Evolutionary conservation across 1,139 yeast species (phyloP), one percentile per base, ranked within the genome.

Genomic region (Kodamaea fungicola): DNA sequence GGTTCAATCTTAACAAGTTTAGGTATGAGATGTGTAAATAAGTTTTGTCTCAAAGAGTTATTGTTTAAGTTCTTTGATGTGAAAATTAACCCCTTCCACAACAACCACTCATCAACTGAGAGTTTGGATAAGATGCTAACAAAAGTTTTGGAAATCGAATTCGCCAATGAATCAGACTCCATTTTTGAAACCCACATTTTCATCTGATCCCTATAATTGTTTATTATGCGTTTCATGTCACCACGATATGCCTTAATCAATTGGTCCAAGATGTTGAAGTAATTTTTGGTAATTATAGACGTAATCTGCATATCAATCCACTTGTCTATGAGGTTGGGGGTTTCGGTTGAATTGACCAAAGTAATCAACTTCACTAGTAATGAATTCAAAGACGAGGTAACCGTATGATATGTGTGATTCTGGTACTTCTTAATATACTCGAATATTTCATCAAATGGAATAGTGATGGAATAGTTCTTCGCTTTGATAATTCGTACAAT

Each of bases 331-430:
- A 33, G 12, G 3, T 3, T 10, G 3, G 33, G 16, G 12, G 21
- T 25, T 2, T 31, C 27, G 5, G 54, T 57, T 7, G 60, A 37
- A 7, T 59, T 59, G 10, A 74, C 49, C 22, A 78, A 59, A 1
- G 55, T 45, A 5, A 82, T 56, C 33, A 81, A 51, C 45, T 82
- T 83, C 3, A 58, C 46, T 36, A 85, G 71, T 28, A 87, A 54
- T 29, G 79, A 84, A 39, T 69, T 72, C 36, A 86, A 58, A 0
- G 94, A 82, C 47, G 82, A 84, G 6, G 82, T 78, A 26, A 85
- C 60, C 0, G 94, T 80, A 1, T 86, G 79, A 4, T 84, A 80
- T 2, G 87, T 76, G 37, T 80, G 85, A 37, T 78, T 79, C 79
- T 89, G 79, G 50, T 78, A 80, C 45, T 80, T 88, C 33, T 82